A percentile compares a stretch with the other conserved stretches of the same genome.
Evolutionary conservation across 495 filamentous ascomycete genomes (phyloP).

Genomic region (Penicillium desertorum): DNA sequence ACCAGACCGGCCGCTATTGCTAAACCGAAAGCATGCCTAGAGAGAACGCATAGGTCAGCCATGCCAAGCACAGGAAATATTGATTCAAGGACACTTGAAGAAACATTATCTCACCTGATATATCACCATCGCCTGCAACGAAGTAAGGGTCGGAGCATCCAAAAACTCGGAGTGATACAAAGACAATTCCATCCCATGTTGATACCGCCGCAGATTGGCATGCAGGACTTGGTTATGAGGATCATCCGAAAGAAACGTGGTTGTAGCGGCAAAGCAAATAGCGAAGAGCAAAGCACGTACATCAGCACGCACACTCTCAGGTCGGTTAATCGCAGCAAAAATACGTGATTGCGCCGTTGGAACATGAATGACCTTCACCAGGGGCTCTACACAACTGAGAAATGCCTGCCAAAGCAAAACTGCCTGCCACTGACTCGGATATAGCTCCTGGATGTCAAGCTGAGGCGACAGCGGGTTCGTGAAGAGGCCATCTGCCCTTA

Average conservation of each 20-base stretch:
- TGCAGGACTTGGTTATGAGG: constrained; percentile 27
- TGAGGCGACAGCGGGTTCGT: constrained; percentile 20
- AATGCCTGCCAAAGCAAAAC: constrained; percentile 36
- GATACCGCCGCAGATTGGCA: constrained; percentile 32
- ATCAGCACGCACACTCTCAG: constrained; percentile 33
- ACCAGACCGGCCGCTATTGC: constrained; percentile 44
- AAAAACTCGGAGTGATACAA: constrained; percentile 32
- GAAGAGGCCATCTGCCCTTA: constrained; percentile 25
- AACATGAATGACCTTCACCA: constrained; percentile 47
- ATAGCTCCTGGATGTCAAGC: constrained; percentile 20
- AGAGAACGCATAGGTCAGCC: not conserved
- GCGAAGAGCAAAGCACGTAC: constrained; percentile 45
- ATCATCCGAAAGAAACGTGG: constrained; percentile 33
- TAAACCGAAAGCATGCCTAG: constrained; percentile 44
- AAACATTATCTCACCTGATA: constrained; percentile 27
- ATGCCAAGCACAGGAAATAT: not conserved
- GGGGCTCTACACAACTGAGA: constrained; percentile 37
- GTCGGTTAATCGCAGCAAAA: constrained; percentile 38
- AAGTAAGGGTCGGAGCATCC: constrained; percentile 35
- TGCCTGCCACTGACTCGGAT: constrained; percentile 29
- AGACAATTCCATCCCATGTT: constrained; percentile 33
- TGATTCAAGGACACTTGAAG: not conserved
- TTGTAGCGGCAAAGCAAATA: constrained; percentile 44
- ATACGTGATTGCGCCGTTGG: constrained; percentile 37
- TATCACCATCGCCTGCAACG: constrained; percentile 39